These are phyloP conservation scores for Tylopilus plumbeoviolaceoides DNA, from an alignment of 768 basidiomycete species.

Conservation along the genomic window DNA sequence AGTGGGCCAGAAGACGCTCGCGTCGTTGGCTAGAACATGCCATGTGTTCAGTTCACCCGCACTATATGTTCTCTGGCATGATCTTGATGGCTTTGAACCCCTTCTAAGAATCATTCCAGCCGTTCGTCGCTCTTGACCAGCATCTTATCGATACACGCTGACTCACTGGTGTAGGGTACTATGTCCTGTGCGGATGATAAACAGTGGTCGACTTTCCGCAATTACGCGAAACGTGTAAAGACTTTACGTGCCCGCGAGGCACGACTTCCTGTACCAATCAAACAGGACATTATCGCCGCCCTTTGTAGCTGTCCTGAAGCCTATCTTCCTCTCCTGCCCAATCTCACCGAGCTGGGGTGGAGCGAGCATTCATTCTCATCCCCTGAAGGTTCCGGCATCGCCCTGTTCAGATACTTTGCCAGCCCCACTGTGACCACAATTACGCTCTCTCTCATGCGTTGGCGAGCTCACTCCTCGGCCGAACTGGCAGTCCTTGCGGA, in stretches of 20 bases:
- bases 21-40: constrained; percentile 12
- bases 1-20: constrained; percentile 2
- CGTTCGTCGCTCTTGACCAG: not conserved
- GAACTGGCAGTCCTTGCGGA: constrained; percentile 14
- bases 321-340: constrained; percentile 23
- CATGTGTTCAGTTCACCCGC: constrained; percentile 12
- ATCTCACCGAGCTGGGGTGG: constrained; percentile 16
- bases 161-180: no score
- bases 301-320: constrained; percentile 9
- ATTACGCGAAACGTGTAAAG: constrained; percentile 24
- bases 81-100: constrained; percentile 9
- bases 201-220: constrained; percentile 16
- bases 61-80: constrained; percentile 12
- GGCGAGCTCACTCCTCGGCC: constrained; percentile 4
- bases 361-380: constrained; percentile 2
- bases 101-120: constrained; percentile 5
- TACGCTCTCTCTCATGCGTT: constrained; percentile 11
- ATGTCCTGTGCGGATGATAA: not conserved
- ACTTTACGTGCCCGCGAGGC: constrained; percentile 2
- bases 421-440: constrained; percentile 12
- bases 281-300: constrained; percentile 3
- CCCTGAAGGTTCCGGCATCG: constrained; percentile 7
- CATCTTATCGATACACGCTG: not conserved
- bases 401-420: constrained; percentile 12
- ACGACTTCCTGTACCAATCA: not conserved